Conservation (phyloP, 768 basidiomycete species). For the Agrocybe chaxingu region DNA sequence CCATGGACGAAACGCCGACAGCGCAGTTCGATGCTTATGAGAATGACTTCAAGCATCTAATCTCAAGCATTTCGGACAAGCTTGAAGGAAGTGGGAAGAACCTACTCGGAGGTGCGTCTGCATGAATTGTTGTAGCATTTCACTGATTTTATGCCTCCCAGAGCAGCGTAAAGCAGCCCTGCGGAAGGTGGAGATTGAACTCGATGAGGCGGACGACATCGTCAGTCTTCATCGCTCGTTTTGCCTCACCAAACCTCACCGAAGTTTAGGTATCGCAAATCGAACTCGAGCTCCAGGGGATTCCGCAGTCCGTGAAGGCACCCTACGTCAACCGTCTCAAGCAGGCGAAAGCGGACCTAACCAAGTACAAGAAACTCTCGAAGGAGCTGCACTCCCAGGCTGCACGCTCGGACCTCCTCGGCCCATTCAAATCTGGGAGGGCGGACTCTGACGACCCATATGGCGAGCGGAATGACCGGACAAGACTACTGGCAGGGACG, state of each 20-base stretch:
- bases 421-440: slow-evolving; percentile 13
- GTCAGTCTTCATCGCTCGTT: slow-evolving; percentile 37
- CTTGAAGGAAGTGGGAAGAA: slow-evolving; percentile 68
- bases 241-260: not conserved
- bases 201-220: slow-evolving; percentile 95
- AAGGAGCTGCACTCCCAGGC: slow-evolving; percentile 68
- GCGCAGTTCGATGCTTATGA: slow-evolving; percentile 79
- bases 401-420: slow-evolving; percentile 65
- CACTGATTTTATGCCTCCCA: slow-evolving; percentile 22
- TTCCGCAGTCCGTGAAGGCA: slow-evolving; percentile 76
- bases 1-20: slow-evolving; percentile 72
- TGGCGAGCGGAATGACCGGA: slow-evolving; percentile 58
- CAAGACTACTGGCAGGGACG: slow-evolving; percentile 70
- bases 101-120: slow-evolving; percentile 59
- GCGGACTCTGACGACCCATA: slow-evolving; percentile 70
- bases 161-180: slow-evolving; percentile 82
- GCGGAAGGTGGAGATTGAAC: slow-evolving; percentile 79
- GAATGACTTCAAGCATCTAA: slow-evolving; percentile 74
- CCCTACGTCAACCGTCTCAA: slow-evolving; percentile 68
- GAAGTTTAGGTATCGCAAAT: slow-evolving; percentile 79
- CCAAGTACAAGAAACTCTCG: slow-evolving; percentile 71
- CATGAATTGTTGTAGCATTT: not conserved
- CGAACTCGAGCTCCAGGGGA: slow-evolving; percentile 90
- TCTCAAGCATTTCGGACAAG: slow-evolving; percentile 67
- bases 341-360: slow-evolving; percentile 67